phyloP scores from a whole-genome alignment of 148 eudicot genomes.

The Amaranthus hypochondriacus region DNA sequence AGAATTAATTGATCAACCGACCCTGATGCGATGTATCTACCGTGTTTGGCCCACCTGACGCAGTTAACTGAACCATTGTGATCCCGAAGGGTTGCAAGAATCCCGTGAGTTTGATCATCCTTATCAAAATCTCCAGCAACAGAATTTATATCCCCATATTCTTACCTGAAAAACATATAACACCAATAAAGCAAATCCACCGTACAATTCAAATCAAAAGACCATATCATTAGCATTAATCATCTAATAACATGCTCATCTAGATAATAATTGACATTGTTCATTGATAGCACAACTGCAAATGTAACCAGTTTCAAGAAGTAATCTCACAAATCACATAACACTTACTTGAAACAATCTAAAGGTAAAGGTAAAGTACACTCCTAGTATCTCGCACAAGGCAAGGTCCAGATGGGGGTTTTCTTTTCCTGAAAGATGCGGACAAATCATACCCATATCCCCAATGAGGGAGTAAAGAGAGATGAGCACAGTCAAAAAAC shows the following conservation, averaged over 20 bases:
- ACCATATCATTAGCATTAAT: background rate
- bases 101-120: conserved; percentile 56
- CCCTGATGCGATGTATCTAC: conserved; percentile 84
- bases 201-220: background rate
- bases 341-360: background rate
- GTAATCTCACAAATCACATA: too few relatives aligned
- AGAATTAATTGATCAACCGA: conserved; percentile 92
- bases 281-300: background rate
- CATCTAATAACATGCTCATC: background rate
- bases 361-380: too few relatives aligned
- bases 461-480: background rate
- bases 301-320: background rate
- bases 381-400: too few relatives aligned
- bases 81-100: conserved; percentile 91
- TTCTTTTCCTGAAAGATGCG: too few relatives aligned
- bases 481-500: background rate
- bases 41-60: conserved; percentile 98
- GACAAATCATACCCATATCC: too few relatives aligned
- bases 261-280: background rate
- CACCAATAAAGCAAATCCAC: conserved; percentile 2
- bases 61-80: conserved; percentile 97
- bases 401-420: too few relatives aligned
- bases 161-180: conserved; percentile 55
- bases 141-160: conserved; percentile 83
- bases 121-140: conserved; percentile 49